Conservation (phyloP, 352 stramenopile species). For the Pythium phragmiticola region DNA sequence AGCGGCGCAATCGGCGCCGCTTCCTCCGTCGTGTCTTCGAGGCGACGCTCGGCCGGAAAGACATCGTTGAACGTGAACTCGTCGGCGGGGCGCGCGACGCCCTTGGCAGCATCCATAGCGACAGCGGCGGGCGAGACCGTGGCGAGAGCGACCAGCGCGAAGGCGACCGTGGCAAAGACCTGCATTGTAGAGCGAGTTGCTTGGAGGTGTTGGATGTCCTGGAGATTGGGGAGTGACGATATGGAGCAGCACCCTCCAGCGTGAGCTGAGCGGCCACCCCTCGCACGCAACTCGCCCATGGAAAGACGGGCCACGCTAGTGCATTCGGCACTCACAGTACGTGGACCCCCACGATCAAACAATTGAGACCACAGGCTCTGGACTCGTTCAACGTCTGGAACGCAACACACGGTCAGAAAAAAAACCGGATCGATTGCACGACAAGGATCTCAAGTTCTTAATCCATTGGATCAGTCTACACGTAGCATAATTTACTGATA, state of each 20-base stretch:
- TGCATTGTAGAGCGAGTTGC: slow-evolving; percentile 3
- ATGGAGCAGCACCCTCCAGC: not conserved
- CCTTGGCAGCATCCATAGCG: not conserved
- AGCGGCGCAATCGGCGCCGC: not conserved
- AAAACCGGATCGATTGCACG: not conserved
- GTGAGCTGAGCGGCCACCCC: too few relatives aligned
- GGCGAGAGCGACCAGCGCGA: slow-evolving; percentile 5
- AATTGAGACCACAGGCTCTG: not conserved
- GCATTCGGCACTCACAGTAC: not conserved
- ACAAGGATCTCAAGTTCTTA: not conserved
- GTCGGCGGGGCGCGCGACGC: slow-evolving; percentile 3
- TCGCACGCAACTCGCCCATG: not conserved
- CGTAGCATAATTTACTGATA: not conserved
- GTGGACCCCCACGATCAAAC: not conserved
- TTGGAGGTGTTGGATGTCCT: not conserved
- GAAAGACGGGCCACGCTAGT: not conserved
- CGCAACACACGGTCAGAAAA: not conserved
- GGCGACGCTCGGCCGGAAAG: not conserved
- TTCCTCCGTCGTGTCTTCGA: slow-evolving; percentile 2
- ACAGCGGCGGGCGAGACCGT: slow-evolving; percentile 6
- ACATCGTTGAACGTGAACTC: slow-evolving; percentile 3
- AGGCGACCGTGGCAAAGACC: slow-evolving; percentile 9
- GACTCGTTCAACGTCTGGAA: not conserved
- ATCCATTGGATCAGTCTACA: not conserved
- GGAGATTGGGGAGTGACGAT: slow-evolving; percentile 1